phyloP scores from a whole-genome alignment of 1,284 basidiomycete species.

The Pseudozyma tsukubaensis region DNA sequence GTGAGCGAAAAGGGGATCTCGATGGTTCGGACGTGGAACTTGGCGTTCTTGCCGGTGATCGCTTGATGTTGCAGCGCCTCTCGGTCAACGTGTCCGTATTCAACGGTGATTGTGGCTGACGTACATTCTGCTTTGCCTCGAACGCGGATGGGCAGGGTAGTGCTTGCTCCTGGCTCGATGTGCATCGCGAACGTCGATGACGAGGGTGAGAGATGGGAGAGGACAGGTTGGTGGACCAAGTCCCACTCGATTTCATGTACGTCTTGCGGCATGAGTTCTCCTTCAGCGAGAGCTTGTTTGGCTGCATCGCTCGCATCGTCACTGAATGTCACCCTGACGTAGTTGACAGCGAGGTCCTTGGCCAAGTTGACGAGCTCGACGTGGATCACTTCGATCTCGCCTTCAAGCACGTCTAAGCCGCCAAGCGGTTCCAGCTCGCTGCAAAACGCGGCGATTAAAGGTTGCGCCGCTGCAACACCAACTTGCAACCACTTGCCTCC shows the following conservation, averaged over 20 bases:
- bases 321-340: constrained; percentile 83
- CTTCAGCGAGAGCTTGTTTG: constrained; percentile 79
- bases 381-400: constrained; percentile 85
- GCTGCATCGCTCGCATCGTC: constrained; percentile 85
- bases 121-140: constrained; percentile 89
- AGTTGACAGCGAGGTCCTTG: constrained; percentile 79
- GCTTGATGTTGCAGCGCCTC: constrained; percentile 55
- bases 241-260: constrained; percentile 91
- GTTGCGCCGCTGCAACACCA: constrained; percentile 84
- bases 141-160: constrained; percentile 78
- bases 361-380: constrained; percentile 87
- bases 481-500: constrained; percentile 73
- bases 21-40: constrained; percentile 84
- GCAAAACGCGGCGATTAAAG: constrained; percentile 83
- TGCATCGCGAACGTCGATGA: constrained; percentile 1
- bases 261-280: constrained; percentile 81
- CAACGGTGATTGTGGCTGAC: constrained; percentile 80
- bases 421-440: constrained; percentile 85
- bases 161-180: constrained; percentile 79
- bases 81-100: constrained; percentile 77
- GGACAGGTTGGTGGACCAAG: constrained; percentile 80
- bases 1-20: constrained; percentile 87
- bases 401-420: constrained; percentile 91
- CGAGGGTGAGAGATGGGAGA: constrained; percentile 66
- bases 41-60: constrained; percentile 62